Evolutionary conservation across 2,329 filamentous ascomycete genomes (phyloP).

Genomic region (Penicillium sp.): DNA sequence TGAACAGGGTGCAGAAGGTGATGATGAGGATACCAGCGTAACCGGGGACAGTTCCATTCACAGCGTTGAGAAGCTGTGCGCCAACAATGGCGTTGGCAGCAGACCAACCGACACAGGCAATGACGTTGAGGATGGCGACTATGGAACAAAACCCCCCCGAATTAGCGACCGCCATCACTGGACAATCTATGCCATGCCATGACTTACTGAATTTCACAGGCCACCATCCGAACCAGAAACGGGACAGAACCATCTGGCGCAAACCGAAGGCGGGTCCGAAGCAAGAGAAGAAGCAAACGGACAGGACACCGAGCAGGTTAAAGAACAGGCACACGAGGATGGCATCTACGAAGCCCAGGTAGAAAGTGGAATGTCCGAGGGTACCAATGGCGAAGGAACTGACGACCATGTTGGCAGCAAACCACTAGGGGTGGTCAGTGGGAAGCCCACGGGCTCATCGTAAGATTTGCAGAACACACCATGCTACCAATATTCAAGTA

Average conservation of each 20-base stretch:
- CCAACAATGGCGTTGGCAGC: constrained; percentile 78
- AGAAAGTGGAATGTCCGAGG: constrained; percentile 66
- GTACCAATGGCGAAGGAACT: constrained; percentile 75
- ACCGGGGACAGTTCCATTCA: constrained; percentile 68
- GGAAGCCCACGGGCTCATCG: constrained; percentile 12
- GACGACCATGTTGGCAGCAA: constrained; percentile 76
- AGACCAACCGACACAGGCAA: constrained; percentile 73
- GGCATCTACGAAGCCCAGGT: constrained; percentile 70
- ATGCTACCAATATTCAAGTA: constrained; percentile 69
- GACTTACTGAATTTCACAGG: constrained; percentile 64
- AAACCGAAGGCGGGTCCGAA: constrained; percentile 74
- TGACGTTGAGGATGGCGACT: constrained; percentile 69
- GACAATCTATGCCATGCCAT: not conserved
- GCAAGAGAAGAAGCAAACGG: constrained; percentile 74
- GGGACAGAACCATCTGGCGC: constrained; percentile 76
- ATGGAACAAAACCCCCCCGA: not conserved
- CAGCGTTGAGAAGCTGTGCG: constrained; percentile 72
- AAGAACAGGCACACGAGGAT: constrained; percentile 72
- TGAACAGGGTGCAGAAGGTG: constrained; percentile 63
- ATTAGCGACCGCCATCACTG: constrained; percentile 9
- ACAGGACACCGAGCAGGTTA: constrained; percentile 69
- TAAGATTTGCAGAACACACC: constrained; percentile 50
- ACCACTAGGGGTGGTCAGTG: constrained; percentile 56
- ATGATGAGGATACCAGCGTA: constrained; percentile 75
- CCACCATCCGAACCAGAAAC: constrained; percentile 74